phyloP scores from a whole-genome alignment of 345 rosid species.

The Brassica carinata region DNA sequence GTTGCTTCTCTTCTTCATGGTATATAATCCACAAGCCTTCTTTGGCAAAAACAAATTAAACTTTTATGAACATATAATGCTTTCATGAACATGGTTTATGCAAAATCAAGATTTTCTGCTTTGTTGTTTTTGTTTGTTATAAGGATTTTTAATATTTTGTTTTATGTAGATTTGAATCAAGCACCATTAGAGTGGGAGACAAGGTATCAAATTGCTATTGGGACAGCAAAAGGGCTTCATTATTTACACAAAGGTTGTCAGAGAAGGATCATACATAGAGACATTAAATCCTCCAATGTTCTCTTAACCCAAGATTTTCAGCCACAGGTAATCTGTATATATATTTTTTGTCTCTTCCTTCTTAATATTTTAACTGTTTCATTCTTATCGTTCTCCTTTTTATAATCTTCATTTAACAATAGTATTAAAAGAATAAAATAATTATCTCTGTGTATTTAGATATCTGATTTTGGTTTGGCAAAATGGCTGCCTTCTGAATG shows the following conservation, averaged over 20 bases:
- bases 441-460: slow-evolving; percentile 43
- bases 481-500: slow-evolving; percentile 99
- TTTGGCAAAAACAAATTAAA: background rate
- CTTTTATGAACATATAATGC: background rate
- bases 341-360: background rate
- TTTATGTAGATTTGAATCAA: slow-evolving; percentile 48
- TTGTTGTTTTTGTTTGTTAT: slow-evolving; percentile 1
- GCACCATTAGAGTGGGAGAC: slow-evolving; percentile 68
- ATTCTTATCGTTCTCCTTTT: background rate
- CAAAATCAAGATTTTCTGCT: background rate
- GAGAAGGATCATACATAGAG: slow-evolving; percentile 94
- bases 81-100: background rate
- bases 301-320: slow-evolving; percentile 77
- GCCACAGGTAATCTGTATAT: slow-evolving; percentile 54
- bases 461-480: slow-evolving; percentile 96
- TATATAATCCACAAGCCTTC: slow-evolving; percentile 25
- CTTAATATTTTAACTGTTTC: background rate
- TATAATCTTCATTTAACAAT: background rate
- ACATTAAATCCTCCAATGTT: slow-evolving; percentile 89
- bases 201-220: slow-evolving; percentile 77
- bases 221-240: slow-evolving; percentile 84
- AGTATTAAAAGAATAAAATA: background rate
- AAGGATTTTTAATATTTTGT: background rate
- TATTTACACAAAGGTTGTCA: slow-evolving; percentile 91
- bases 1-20: slow-evolving; percentile 95